Evolutionary conservation across 108 stramenopile genomes (phyloP).

Genomic region (Cyclotella distinguenda): DNA sequence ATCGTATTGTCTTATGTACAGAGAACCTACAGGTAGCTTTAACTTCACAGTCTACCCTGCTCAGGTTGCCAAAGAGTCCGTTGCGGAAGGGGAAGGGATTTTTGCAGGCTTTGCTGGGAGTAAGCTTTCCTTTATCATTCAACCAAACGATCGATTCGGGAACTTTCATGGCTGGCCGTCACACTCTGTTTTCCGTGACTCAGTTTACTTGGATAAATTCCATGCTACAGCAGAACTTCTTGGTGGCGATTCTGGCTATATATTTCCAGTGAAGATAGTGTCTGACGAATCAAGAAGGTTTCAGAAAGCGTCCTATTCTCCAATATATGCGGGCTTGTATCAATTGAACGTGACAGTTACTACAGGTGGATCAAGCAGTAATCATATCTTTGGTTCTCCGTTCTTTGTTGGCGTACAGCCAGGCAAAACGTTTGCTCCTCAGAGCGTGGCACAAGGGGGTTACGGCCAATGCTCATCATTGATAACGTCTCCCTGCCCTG

Average conservation of each 20-base stretch:
- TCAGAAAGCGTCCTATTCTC: conserved; percentile 3
- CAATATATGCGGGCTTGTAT: conserved; percentile 21
- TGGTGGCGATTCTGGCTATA: conserved; percentile 14
- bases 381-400: conserved; percentile 46
- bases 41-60: conserved; percentile 28
- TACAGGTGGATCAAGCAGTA: neutral
- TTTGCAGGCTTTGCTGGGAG: conserved; percentile 34
- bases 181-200: neutral
- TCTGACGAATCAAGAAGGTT: conserved; percentile 16
- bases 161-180: conserved; percentile 35
- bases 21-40: conserved; percentile 33
- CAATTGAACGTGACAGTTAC: conserved; percentile 21
- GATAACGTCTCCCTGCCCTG: conserved; percentile 17
- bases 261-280: conserved; percentile 12
- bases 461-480: conserved; percentile 21
- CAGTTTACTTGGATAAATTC: conserved; percentile 18
- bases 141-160: conserved; percentile 27
- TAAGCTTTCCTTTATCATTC: conserved; percentile 26
- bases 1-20: conserved; percentile 23
- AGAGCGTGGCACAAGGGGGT: conserved; percentile 33
- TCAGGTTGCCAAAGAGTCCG: conserved; percentile 17
- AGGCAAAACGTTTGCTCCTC: conserved; percentile 30
- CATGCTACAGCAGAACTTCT: conserved; percentile 13
- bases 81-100: conserved; percentile 34
- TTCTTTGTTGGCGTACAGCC: conserved; percentile 29